These are phyloP conservation scores for Chloris gayana DNA, from an alignment of 176 grass and related monocot genomes.

Conservation along the genomic window DNA sequence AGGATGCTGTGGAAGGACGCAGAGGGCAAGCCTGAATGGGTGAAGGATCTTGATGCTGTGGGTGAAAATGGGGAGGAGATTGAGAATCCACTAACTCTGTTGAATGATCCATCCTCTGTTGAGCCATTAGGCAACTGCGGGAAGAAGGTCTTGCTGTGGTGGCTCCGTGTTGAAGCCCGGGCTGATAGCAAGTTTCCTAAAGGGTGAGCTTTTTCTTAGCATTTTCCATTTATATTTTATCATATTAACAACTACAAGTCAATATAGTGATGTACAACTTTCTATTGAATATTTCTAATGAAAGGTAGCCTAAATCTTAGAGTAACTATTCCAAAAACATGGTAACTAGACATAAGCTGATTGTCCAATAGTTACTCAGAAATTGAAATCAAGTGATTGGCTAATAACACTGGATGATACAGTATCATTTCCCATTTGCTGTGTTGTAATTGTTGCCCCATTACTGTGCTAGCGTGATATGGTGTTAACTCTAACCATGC, in stretches of 20 bases:
- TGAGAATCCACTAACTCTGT: slow-evolving; percentile 66
- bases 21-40: slow-evolving; percentile 88
- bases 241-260: background rate
- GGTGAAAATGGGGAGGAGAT: slow-evolving; percentile 86
- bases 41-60: slow-evolving; percentile 87
- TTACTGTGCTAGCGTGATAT: background rate
- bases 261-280: background rate
- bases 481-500: background rate
- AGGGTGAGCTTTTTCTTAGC: slow-evolving; percentile 56
- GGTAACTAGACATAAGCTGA: background rate
- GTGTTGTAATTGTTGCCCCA: background rate
- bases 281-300: slow-evolving; percentile 4
- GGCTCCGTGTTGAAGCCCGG: slow-evolving; percentile 93
- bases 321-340: background rate
- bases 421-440: background rate
- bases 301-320: background rate
- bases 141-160: slow-evolving; percentile 93
- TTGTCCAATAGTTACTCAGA: background rate
- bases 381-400: slow-evolving; percentile 24
- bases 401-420: background rate
- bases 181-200: slow-evolving; percentile 92
- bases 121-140: slow-evolving; percentile 91
- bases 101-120: slow-evolving; percentile 84
- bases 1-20: slow-evolving; percentile 94
- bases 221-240: slow-evolving; percentile 1